Percentiles rank a stretch among this genome's conserved stretches.
phyloP scores from a whole-genome alignment of 2,329 filamentous ascomycete genomes.

The Aspergillus vadensis region DNA sequence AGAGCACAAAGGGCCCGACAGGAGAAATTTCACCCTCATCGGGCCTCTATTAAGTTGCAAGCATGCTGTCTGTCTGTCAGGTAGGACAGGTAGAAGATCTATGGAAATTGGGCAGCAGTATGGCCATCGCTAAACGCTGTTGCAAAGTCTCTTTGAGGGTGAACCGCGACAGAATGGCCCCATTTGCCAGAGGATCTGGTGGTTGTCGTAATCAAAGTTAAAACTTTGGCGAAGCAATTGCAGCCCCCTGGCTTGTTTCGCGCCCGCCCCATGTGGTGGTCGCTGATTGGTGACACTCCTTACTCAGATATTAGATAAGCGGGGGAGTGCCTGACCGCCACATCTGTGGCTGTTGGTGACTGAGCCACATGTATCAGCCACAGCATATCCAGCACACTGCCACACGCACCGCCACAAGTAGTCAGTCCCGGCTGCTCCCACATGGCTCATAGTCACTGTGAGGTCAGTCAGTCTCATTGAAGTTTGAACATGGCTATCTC shows the following conservation, averaged over 20 bases:
- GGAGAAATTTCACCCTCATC: background rate
- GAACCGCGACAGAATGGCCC: background rate
- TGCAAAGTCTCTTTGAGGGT: background rate
- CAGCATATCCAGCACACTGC: background rate
- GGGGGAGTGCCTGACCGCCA: background rate
- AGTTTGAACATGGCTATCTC: background rate
- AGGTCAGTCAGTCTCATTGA: background rate
- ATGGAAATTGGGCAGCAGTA: background rate
- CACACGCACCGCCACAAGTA: background rate
- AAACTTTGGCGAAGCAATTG: background rate
- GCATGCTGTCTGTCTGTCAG: background rate
- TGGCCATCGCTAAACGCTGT: background rate
- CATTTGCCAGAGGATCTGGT: background rate
- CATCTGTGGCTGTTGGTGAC: background rate
- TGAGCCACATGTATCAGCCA: background rate
- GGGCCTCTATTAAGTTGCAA: background rate
- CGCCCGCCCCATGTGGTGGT: background rate
- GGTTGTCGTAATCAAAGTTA: background rate
- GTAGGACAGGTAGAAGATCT: background rate
- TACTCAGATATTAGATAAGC: background rate
- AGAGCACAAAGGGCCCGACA: background rate
- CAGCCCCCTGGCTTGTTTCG: constrained; percentile 9
- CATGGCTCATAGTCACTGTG: background rate
- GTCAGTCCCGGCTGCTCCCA: background rate
- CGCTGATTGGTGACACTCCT: background rate